phyloP scores from a whole-genome alignment of 306 rosid species.

The Carpinus viminea region DNA sequence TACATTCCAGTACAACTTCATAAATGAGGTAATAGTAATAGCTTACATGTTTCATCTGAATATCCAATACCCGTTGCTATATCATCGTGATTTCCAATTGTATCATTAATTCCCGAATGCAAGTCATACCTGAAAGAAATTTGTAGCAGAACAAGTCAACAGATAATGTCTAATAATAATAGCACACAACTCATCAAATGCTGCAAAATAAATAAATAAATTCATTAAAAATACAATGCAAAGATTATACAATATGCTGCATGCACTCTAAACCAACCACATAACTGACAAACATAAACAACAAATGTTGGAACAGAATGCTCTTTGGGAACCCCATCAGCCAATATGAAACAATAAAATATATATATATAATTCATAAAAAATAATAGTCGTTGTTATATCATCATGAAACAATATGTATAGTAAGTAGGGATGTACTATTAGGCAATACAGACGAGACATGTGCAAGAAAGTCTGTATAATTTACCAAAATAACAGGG shows the following conservation, averaged over 20 bases:
- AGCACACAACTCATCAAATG: slow-evolving; percentile 5
- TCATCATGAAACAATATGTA: too few species aligned
- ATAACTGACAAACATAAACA: not conserved
- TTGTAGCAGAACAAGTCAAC: slow-evolving; percentile 24
- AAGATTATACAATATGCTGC: not conserved
- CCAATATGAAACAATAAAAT: not conserved
- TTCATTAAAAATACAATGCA: not conserved
- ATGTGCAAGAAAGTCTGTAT: not conserved
- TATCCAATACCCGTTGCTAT: slow-evolving; percentile 65
- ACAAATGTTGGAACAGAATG: not conserved
- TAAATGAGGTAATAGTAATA: not conserved
- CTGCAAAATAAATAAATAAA: not conserved
- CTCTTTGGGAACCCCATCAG: not conserved
- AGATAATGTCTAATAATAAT: not conserved
- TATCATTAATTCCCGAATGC: slow-evolving; percentile 57
- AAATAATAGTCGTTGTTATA: too few species aligned
- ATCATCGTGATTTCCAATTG: slow-evolving; percentile 71
- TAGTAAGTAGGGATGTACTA: too few species aligned
- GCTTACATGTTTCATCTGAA: slow-evolving; percentile 73
- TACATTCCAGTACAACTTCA: slow-evolving; percentile 35
- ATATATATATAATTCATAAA: not conserved
- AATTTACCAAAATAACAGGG: not conserved
- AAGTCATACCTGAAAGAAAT: slow-evolving; percentile 63
- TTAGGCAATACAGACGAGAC: not conserved
- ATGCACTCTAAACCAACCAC: not conserved